Evolutionary conservation across 1,284 basidiomycete genomes (phyloP).

Genomic region (Apiotrichum sp.): DNA sequence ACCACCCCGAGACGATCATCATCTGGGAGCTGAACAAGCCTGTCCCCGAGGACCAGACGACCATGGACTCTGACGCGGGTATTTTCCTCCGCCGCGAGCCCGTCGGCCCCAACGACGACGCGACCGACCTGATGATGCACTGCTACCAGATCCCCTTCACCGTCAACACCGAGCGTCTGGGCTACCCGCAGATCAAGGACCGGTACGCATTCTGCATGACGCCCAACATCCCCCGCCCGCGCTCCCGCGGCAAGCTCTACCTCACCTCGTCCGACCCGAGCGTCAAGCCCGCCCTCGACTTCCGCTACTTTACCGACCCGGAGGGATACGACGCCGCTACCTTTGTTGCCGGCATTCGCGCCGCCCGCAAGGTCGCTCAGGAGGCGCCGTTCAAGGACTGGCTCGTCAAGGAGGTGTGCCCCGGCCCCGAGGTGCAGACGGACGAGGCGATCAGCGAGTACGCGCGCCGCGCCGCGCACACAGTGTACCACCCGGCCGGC

Average conservation of each 20-base stretch:
- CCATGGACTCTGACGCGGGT: conserved; percentile 19
- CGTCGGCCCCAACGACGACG: conserved; percentile 3
- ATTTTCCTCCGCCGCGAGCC: conserved; percentile 17
- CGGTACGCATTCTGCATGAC: conserved; percentile 22
- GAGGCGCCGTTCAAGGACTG: conserved; percentile 18
- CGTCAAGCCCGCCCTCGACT: conserved; percentile 19
- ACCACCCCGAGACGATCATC: conserved; percentile 49
- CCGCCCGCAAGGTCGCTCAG: conserved; percentile 15
- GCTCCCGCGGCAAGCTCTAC: conserved; percentile 12
- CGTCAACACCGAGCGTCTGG: conserved; percentile 18
- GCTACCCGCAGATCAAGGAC: conserved; percentile 11
- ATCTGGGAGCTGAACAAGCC: conserved; percentile 19
- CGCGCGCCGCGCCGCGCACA: conserved; percentile 17
- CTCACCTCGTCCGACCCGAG: conserved; percentile 8
- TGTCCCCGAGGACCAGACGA: conserved; percentile 16
- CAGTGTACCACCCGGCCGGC: conserved; percentile 21
- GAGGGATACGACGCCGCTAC: conserved; percentile 17
- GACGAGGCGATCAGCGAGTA: conserved; percentile 20
- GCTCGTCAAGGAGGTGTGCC: conserved; percentile 15
- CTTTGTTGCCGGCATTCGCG: conserved; percentile 16
- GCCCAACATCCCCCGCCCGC: conserved; percentile 19
- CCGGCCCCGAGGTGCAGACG: conserved; percentile 7
- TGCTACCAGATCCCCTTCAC: conserved; percentile 23
- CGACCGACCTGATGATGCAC: conserved; percentile 21
- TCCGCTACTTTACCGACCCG: conserved; percentile 20